Evolutionary conservation across 2,329 filamentous ascomycete genomes (phyloP), one percentile per base, ranked within the genome.

Genomic region (Fusarium burgessii): DNA sequence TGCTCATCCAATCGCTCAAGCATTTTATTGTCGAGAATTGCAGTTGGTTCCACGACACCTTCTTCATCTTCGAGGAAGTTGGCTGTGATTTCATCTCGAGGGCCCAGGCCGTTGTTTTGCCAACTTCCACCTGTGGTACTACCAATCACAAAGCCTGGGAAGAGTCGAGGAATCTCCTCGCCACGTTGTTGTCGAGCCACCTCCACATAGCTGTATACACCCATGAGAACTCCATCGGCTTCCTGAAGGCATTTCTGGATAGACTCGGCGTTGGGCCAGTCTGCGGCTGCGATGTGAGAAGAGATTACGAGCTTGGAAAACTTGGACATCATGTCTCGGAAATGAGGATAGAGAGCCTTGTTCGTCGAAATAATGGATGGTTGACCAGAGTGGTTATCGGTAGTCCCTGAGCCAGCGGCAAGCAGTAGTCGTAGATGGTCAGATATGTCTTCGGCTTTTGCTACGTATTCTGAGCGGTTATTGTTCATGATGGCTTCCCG

Each of bases 341-440:
- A 99, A 81, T 98, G 95, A 27, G 96, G 96, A 78, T 98, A 98
- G 18, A 99, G 85, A 0, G 94, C 93, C 80, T 98, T 98, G 85
- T 99, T 99, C 8, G 94, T 97, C 10, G 95, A 98, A 66, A 99
- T 99, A 77, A 99, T 98, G n/a, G 96, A 98, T 7, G 96, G 96
- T 74, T 98, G 97, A 43, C 96, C 96, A 23, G 96, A 98, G 80
- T 99, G 96, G 78, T 99, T 99, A 82, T 99, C 96, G 1, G 96
- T 99, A 3, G 96, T 99, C 59, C 95, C 94, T 36, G 96, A 99
- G 12, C 95, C 96, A 59, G 96, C 96, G 33, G 95, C 95, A n/a
- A 99, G 89, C 11, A 99, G 88, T 71, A 98, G 87, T 59, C 96
- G 92, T 61, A 99, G 85, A 79, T 99, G 95, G 79, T 99, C 96